Conservation (phyloP, 225 moss, liverwort and hornwort genomes). For the Lunularia cruciata region DNA sequence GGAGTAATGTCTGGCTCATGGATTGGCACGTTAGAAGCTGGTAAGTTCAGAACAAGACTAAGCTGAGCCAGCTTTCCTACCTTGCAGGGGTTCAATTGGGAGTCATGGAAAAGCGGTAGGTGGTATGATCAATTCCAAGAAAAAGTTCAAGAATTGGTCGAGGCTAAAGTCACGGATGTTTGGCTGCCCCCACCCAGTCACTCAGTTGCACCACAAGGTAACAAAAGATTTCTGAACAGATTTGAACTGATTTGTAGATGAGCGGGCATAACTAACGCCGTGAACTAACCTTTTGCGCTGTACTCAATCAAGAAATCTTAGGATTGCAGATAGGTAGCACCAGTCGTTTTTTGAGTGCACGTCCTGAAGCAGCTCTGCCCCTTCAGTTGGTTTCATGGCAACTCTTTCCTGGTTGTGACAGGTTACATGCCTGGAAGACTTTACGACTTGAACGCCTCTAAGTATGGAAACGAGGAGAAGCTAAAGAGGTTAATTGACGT, state of each 20-base stretch:
- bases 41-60: conserved; percentile 4
- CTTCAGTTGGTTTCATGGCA: no score
- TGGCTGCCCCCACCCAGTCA: conserved; percentile 90
- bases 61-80: background rate
- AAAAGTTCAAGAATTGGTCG: conserved; percentile 54
- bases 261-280: no score
- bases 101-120: conserved; percentile 64
- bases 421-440: conserved; percentile 89
- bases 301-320: no score
- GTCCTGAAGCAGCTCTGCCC: no score
- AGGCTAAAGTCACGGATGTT: conserved; percentile 69
- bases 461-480: conserved; percentile 74
- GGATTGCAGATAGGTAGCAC: no score
- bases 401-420: no score
- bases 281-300: no score
- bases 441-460: conserved; percentile 72
- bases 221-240: background rate
- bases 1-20: no score
- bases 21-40: background rate
- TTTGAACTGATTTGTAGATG: no score
- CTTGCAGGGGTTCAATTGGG: conserved; percentile 88
- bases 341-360: no score
- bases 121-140: conserved; percentile 64
- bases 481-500: conserved; percentile 59
- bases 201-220: conserved; percentile 82